phyloP scores from a whole-genome alignment of 1,284 basidiomycete species.

The Neotropicomus parvogracilis region DNA sequence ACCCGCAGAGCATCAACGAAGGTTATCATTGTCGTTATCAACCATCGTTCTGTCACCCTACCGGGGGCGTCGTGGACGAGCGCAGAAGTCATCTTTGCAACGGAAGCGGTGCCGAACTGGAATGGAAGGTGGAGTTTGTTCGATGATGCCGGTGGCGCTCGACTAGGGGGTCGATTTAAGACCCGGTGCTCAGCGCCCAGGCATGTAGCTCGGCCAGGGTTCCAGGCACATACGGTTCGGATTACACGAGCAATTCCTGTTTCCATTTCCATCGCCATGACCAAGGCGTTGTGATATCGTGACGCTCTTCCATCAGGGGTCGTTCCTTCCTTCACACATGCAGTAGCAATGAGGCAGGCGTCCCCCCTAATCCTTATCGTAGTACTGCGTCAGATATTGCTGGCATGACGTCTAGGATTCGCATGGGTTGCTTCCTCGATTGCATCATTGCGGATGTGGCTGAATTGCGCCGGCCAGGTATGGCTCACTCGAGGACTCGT shows the following conservation, averaged over 20 bases:
- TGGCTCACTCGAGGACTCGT: no score
- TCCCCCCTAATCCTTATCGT: not conserved
- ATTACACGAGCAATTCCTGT: not conserved
- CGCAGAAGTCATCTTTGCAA: no score
- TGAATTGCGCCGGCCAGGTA: no score
- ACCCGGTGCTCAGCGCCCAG: no score
- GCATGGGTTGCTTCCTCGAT: no score
- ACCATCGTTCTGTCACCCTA: not conserved
- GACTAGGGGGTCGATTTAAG: no score
- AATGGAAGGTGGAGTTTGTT: not conserved
- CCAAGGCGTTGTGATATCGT: not conserved
- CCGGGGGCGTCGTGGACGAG: not conserved
- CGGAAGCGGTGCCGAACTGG: no score
- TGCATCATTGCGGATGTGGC: no score
- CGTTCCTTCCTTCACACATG: not conserved
- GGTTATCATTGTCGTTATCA: conserved; percentile 5
- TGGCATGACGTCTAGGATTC: no score
- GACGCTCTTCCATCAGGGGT: not conserved
- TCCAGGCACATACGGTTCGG: no score
- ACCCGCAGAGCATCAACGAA: not conserved
- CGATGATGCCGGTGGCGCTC: not conserved
- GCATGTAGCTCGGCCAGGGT: no score
- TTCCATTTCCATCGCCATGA: not conserved
- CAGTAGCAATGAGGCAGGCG: not conserved
- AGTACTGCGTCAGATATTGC: not conserved